Evolutionary conservation across 1,284 basidiomycete genomes (phyloP).

Genomic region (Boletus semigastroideus): DNA sequence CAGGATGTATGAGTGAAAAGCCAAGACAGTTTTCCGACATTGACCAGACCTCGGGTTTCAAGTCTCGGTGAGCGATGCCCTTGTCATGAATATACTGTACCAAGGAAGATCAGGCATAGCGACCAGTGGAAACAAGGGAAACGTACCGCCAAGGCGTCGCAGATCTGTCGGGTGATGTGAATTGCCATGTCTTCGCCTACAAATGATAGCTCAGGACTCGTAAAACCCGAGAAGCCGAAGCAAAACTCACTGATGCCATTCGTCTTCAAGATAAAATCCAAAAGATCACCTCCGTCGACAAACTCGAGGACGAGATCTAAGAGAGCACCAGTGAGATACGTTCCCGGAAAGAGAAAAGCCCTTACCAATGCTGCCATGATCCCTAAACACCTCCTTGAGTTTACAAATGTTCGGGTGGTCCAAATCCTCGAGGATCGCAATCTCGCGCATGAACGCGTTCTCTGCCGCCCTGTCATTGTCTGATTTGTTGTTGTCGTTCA

Average conservation of each 20-base stretch:
- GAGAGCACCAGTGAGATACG: not conserved
- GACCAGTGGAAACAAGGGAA: not conserved
- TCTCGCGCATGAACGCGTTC: slow-evolving; percentile 66
- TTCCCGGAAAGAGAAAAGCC: slow-evolving; percentile 5
- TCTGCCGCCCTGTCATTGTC: slow-evolving; percentile 29
- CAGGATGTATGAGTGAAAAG: slow-evolving; percentile 2
- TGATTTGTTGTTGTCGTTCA: slow-evolving; percentile 25
- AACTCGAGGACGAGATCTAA: slow-evolving; percentile 77
- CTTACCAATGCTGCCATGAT: slow-evolving; percentile 70
- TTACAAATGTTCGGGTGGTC: slow-evolving; percentile 82
- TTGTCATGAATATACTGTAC: slow-evolving; percentile 70
- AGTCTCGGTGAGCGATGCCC: slow-evolving; percentile 84
- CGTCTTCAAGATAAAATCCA: slow-evolving; percentile 70
- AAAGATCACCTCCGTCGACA: slow-evolving; percentile 85
- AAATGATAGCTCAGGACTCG: slow-evolving; percentile 2
- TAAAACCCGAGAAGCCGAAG: slow-evolving; percentile 1
- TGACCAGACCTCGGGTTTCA: slow-evolving; percentile 78
- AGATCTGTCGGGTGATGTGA: slow-evolving; percentile 73
- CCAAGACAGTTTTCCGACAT: not conserved
- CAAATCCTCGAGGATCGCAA: slow-evolving; percentile 73
- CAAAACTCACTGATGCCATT: slow-evolving; percentile 57
- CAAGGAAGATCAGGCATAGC: slow-evolving; percentile 2
- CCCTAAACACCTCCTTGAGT: slow-evolving; percentile 75
- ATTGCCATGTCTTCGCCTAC: slow-evolving; percentile 57
- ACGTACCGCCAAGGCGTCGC: slow-evolving; percentile 65